phyloP scores from a whole-genome alignment of 139 green algal genomes.

The Chlorella sp. region DNA sequence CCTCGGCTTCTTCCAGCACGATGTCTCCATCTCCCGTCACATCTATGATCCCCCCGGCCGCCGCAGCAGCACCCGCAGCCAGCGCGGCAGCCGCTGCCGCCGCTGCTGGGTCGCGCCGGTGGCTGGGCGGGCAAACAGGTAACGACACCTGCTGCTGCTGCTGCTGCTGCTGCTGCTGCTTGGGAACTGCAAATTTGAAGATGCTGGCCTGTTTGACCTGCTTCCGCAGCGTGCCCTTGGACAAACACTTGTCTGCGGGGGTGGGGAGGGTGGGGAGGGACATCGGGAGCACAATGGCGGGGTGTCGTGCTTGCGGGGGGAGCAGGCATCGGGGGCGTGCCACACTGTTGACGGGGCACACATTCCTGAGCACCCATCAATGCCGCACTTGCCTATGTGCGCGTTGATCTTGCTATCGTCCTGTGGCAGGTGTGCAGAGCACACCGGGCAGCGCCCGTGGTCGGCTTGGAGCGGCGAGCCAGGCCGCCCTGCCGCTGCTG shows the following conservation, averaged over 20 bases:
- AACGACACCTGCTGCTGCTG: neutral
- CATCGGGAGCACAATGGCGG: too few relatives aligned
- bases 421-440: constrained; percentile 1
- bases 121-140: too few relatives aligned
- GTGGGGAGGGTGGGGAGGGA: neutral
- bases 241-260: constrained; percentile 42
- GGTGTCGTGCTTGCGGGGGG: neutral
- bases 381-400: constrained; percentile 32
- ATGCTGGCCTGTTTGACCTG: constrained; percentile 35
- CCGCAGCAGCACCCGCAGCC: neutral
- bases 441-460: constrained; percentile 29
- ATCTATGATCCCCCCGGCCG: constrained; percentile 1
- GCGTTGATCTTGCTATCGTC: constrained; percentile 2
- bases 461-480: neutral
- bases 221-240: constrained; percentile 1
- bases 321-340: neutral
- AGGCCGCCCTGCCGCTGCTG: too few relatives aligned
- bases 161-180: neutral
- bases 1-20: too few relatives aligned
- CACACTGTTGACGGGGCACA: neutral
- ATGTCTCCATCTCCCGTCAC: neutral
- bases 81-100: neutral
- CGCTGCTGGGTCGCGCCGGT: neutral
- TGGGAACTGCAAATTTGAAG: constrained; percentile 10
- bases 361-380: neutral